Base-by-base conservation (phyloP, 2,329 filamentous ascomycete species). In the Fusarium robinianum region DNA sequence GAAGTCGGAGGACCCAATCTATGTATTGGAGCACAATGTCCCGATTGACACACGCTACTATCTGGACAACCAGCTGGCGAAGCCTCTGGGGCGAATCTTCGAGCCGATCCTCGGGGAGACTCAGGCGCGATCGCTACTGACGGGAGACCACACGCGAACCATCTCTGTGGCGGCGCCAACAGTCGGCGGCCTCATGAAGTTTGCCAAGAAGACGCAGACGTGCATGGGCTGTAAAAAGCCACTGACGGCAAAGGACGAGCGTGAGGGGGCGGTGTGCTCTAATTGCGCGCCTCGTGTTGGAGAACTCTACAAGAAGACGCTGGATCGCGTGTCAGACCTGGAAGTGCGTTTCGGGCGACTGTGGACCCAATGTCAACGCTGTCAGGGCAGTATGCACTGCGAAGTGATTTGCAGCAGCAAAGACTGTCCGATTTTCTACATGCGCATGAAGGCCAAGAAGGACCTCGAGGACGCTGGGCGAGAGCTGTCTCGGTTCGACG, bases 401-500 rank as follows among this genome's bases (percentile, higher is more conserved):
- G 94, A 99, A 69, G 95, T 99, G 41, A 97, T 99, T 59, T 99
- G 94, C 74, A 91, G 87, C 52, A 92, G 87, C 67, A 88, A 90
- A 67, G 94, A 99, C 74, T 99, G 94, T 66, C 94, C 94, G 1
- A 99, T 99, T 63, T 99, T 99, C 70, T 99, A 99, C 69, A 99
- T 99, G 94, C 84, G 94, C 5, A 99, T 99, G 94, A 99, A 99
- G 78, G 92, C 92, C 21, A 95, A 96, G 80, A 99, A 99, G 76
- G 94, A 99, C 67, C 84, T 97, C 25, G 92, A 97, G 69, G 94
- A 99, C 72, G 86, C 85, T 2, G 90, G 91, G 44, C 95, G 90
- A 72, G 94, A 99, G 68, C 70, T 99, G 61, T 80, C 80, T 58
- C 77, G 94, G 60, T 99, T 99, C 70, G 94, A 99, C 71, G 80